Percentiles rank a stretch among this genome's conserved stretches.
Evolutionary conservation across 2,329 filamentous ascomycete genomes (phyloP).

Genomic region (Dryadomyces quercivorus): DNA sequence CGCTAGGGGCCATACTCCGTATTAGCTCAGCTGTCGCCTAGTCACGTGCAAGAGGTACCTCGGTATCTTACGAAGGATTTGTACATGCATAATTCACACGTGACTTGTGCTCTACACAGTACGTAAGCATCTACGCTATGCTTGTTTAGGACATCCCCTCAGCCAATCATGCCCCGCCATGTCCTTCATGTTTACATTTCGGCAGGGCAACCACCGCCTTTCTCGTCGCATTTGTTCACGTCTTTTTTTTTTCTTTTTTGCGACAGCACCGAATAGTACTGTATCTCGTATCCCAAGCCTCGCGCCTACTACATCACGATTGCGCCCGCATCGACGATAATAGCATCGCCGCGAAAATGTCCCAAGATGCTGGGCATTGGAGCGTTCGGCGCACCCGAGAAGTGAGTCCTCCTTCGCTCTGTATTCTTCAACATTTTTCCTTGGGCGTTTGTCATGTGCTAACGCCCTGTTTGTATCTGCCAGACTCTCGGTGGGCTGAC

Average conservation of each 20-base stretch:
- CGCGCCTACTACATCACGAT: neutral
- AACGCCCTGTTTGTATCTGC: neutral
- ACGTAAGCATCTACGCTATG: no score
- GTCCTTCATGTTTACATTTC: constrained; percentile 13
- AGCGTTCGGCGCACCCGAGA: constrained; percentile 87
- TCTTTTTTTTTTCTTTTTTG: neutral
- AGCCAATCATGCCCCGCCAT: constrained; percentile 11
- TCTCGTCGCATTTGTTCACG: neutral
- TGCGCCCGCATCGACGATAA: neutral
- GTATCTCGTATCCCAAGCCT: neutral
- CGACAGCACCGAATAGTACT: neutral
- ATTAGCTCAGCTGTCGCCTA: neutral
- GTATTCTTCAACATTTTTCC: neutral
- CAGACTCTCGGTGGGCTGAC: constrained; percentile 81
- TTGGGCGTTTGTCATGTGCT: constrained; percentile 5
- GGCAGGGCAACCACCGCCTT: neutral
- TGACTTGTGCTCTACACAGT: no score
- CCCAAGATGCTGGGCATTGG: constrained; percentile 78
- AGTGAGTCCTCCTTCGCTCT: constrained; percentile 43
- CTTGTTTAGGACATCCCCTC: neutral
- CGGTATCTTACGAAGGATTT: neutral
- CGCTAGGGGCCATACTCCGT: neutral
- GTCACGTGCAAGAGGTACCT: neutral
- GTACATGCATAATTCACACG: no score
- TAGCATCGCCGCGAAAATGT: constrained; percentile 44